phyloP scores from a whole-genome alignment of 805 yeast species.

The Sugiyamaella lignohabitans region DNA sequence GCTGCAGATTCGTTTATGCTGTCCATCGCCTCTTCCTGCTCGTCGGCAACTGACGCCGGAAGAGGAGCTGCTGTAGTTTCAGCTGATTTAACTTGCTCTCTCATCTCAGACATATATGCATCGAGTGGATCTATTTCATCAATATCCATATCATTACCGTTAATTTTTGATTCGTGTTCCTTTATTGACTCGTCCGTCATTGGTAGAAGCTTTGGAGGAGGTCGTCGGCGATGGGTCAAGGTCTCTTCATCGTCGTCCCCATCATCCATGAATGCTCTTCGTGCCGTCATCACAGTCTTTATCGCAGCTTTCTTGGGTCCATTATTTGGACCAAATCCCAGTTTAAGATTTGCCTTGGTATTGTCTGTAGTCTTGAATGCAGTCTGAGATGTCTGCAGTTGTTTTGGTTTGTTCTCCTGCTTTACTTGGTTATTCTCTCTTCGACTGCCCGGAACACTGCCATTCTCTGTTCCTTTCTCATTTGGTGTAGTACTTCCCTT shows the following conservation, averaged over 20 bases:
- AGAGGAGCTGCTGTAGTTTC: conserved; percentile 1
- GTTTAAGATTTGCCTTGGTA: not conserved
- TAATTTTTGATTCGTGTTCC: not conserved
- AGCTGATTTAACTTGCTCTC: conserved; percentile 1
- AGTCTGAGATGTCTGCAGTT: too few relatives aligned
- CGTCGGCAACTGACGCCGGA: conserved; percentile 1
- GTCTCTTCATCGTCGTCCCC: not conserved
- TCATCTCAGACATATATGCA: conserved; percentile 36
- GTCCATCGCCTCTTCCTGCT: conserved; percentile 11
- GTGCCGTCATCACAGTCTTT: not conserved
- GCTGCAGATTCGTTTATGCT: conserved; percentile 23
- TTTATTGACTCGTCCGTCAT: conserved; percentile 1
- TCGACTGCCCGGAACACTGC: too few relatives aligned
- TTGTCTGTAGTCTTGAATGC: not conserved
- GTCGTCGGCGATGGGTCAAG: not conserved
- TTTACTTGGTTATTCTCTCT: not conserved
- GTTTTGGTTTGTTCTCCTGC: not conserved
- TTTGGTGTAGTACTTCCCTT: conserved; percentile 2
- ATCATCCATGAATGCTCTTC: not conserved
- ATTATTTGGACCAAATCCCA: not conserved
- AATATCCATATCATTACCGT: conserved; percentile 16
- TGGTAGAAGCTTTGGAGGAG: not conserved
- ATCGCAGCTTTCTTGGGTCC: not conserved
- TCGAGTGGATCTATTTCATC: conserved; percentile 43
- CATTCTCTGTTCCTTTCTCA: conserved; percentile 2